A percentile compares a stretch with the other conserved stretches of the same genome.
Conservation (phyloP, 2,329 filamentous ascomycete genomes). For the Tolypocladium album region DNA sequence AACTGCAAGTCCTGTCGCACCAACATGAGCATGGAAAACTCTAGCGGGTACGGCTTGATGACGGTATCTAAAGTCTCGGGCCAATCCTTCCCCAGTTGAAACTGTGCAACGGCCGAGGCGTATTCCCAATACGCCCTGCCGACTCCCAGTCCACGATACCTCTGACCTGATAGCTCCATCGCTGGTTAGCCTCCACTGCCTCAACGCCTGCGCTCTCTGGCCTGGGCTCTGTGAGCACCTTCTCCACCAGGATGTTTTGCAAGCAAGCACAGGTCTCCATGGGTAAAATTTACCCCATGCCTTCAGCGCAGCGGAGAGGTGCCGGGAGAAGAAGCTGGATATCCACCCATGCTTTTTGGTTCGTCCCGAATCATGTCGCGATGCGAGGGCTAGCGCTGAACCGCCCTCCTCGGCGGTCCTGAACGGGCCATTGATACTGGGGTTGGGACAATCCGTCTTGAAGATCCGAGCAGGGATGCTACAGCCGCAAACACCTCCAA, state of each 20-base stretch:
- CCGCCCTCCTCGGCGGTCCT: conserved; percentile 2
- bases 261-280: not conserved
- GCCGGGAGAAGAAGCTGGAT: conserved; percentile 1
- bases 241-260: conserved; percentile 4
- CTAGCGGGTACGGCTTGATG: conserved; percentile 4
- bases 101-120: conserved; percentile 1
- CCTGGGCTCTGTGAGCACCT: not conserved
- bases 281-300: too few species aligned
- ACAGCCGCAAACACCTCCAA: not conserved
- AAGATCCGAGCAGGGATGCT: not conserved
- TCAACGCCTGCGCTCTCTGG: not conserved
- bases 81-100: conserved; percentile 4
- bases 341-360: conserved; percentile 1
- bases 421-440: conserved; percentile 2
- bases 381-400: conserved; percentile 2
- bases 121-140: conserved; percentile 7
- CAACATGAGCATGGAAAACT: conserved; percentile 1
- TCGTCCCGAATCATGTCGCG: not conserved
- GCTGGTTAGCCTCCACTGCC: not conserved
- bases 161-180: not conserved
- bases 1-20: not conserved
- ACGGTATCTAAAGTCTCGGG: not conserved
- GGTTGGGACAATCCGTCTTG: not conserved
- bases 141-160: conserved; percentile 6
- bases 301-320: conserved; percentile 1